Conservation (phyloP, 257 asterid genomes). For the Solanum neorickii region DNA sequence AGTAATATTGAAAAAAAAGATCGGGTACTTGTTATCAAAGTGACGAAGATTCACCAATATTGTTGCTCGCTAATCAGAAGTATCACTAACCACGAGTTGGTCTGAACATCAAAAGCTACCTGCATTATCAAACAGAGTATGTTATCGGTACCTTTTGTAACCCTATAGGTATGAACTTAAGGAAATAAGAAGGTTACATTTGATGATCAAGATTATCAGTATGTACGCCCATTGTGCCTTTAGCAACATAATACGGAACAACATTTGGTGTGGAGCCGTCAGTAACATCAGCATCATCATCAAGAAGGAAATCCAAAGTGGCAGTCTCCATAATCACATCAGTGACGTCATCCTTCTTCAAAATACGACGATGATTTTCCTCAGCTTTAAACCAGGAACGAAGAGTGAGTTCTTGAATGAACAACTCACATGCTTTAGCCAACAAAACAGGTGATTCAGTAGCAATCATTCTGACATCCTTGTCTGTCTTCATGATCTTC, state of each 20-base stretch:
- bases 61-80: not conserved
- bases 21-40: not conserved
- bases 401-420: conserved; percentile 82
- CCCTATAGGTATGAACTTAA: not conserved
- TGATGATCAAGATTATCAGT: not conserved
- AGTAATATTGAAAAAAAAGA: too few species aligned
- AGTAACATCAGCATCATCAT: not conserved
- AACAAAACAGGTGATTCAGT: not conserved
- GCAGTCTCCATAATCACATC: conserved; percentile 80
- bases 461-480: not conserved
- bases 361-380: conserved; percentile 29
- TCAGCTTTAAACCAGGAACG: conserved; percentile 62
- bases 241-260: not conserved
- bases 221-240: not conserved
- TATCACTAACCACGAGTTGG: not conserved
- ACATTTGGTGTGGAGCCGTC: not conserved
- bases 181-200: not conserved
- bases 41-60: not conserved
- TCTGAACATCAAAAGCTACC: not conserved
- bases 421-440: conserved; percentile 87
- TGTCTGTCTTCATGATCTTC: not conserved
- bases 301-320: conserved; percentile 9
- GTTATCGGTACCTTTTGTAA: not conserved
- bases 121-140: too few species aligned
- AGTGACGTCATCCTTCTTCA: conserved; percentile 80